Conservation (phyloP, 192 early-diverging fungal genomes). For the Hyaloraphidium curvatum region DNA sequence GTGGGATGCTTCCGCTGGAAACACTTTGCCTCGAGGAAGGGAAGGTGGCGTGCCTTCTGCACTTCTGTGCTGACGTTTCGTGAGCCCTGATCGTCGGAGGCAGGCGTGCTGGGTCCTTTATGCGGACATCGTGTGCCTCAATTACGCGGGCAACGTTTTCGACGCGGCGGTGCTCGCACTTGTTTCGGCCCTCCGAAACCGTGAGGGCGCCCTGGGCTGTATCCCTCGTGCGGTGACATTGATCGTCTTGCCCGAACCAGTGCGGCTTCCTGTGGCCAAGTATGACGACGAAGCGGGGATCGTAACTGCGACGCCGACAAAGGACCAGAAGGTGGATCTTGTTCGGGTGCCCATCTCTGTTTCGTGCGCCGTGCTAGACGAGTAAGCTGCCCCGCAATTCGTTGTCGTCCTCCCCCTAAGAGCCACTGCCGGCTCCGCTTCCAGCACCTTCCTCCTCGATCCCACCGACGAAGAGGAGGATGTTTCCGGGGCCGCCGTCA, state of each 20-base stretch:
- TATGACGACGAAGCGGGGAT: constrained; percentile 33
- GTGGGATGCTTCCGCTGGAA: not conserved
- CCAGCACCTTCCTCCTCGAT: constrained; percentile 28
- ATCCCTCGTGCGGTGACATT: not conserved
- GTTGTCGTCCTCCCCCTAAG: not conserved
- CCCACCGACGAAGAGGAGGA: constrained; percentile 51
- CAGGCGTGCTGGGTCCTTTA: constrained; percentile 75
- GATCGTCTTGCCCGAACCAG: constrained; percentile 15
- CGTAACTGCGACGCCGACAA: constrained; percentile 26
- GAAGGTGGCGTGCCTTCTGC: not conserved
- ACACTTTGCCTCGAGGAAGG: not conserved
- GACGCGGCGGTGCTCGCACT: constrained; percentile 71
- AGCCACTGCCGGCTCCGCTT: not conserved
- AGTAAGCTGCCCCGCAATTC: constrained; percentile 11
- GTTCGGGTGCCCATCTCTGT: not conserved
- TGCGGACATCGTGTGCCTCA: constrained; percentile 75
- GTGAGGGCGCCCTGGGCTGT: constrained; percentile 14
- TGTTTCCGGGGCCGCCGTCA: constrained; percentile 28
- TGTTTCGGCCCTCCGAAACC: constrained; percentile 50
- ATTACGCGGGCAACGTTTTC: constrained; percentile 74
- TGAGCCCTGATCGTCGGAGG: constrained; percentile 51
- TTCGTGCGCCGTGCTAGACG: constrained; percentile 40
- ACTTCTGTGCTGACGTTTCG: constrained; percentile 1
- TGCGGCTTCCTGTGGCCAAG: constrained; percentile 46
- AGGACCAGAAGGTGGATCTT: not conserved